Evolutionary conservation across 1,284 basidiomycete species (phyloP), one percentile per base, ranked within the genome.

Genomic region (Microstroma glucosiphilum): DNA sequence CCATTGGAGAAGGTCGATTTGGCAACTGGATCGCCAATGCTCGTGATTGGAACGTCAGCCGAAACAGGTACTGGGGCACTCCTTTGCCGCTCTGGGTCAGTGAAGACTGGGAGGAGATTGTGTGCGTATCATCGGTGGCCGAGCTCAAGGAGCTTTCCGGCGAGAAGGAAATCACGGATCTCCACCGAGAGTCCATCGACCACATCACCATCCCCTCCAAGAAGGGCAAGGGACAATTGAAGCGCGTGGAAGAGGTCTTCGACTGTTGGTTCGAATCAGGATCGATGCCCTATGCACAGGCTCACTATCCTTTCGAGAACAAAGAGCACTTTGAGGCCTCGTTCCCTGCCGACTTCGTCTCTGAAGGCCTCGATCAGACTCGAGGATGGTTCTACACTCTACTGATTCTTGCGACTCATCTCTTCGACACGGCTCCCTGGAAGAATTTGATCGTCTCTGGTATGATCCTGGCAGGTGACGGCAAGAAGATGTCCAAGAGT

Each of bases 211-310:
- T 98, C 74, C 96, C 94, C 4, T 96, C 92, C 40, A 84, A 89
- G 77, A 81, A 87, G 80, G 94, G 93, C 67, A 96, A 93, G 77
- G 96, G 94, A 21, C 80, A 82, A 21, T 82, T 99, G 51, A 90
- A 86, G 80, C 87, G 94, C 63, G 85, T 97, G 19, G 91, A 96
- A 65, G 96, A 97, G 80, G 92, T 99, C 40, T 98, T 99, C 80
- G 96, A 99, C 80, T 99, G 96, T 80, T 99, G 96, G 96, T 98
- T 99, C 80, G 96, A 99, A 83, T 97, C 94, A 7, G 96, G 96
- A 81, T 94, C 92, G 77, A 99, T 99, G 96, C 96, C 96, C 3
- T 99, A 96, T 77, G 96, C 93, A 1, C 94, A 97, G 78, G 85
- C 87, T 13, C 96, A 99, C 81, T 98, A 96, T 83, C 96, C 96